These are phyloP conservation scores for Pseudomonodictys pantanalensis DNA, from an alignment of 495 filamentous ascomycete species.

Conservation along the genomic window DNA sequence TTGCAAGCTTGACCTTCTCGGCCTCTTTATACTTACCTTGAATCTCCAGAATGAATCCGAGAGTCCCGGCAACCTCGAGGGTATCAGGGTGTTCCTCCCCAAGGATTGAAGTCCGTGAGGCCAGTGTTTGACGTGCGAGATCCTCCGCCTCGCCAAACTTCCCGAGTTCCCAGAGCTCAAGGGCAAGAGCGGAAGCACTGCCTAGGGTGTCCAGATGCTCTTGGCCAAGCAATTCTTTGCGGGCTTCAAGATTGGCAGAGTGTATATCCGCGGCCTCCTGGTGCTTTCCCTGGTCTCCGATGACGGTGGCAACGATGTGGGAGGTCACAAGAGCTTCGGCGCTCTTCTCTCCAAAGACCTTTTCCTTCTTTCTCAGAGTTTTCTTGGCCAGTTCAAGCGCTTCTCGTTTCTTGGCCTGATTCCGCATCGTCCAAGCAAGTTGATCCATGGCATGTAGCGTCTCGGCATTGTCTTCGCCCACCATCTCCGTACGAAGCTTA, in stretches of 20 bases:
- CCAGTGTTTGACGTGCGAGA: slow-evolving; percentile 7
- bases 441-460: slow-evolving; percentile 6
- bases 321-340: slow-evolving; percentile 11
- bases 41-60: slow-evolving; percentile 18
- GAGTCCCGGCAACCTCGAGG: slow-evolving; percentile 9
- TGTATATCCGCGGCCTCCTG: slow-evolving; percentile 13
- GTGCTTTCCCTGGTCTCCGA: slow-evolving; percentile 13
- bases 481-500: slow-evolving; percentile 5
- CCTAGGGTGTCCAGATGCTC: slow-evolving; percentile 14
- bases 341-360: slow-evolving; percentile 1
- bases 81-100: slow-evolving; percentile 17
- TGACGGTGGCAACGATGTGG: slow-evolving; percentile 12
- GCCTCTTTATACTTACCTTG: slow-evolving; percentile 10
- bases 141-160: slow-evolving; percentile 10
- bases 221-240: neutral
- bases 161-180: slow-evolving; percentile 18
- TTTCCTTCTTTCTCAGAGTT: slow-evolving; percentile 10
- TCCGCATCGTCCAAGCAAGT: slow-evolving; percentile 8
- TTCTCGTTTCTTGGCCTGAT: slow-evolving; percentile 11
- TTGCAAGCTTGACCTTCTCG: neutral
- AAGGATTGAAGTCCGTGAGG: neutral
- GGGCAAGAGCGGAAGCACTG: slow-evolving; percentile 5
- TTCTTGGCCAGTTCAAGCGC: neutral
- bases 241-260: slow-evolving; percentile 3
- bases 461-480: slow-evolving; percentile 9